phyloP scores from a whole-genome alignment of 2,329 filamentous ascomycete species.

The Botrytis pseudocinerea region DNA sequence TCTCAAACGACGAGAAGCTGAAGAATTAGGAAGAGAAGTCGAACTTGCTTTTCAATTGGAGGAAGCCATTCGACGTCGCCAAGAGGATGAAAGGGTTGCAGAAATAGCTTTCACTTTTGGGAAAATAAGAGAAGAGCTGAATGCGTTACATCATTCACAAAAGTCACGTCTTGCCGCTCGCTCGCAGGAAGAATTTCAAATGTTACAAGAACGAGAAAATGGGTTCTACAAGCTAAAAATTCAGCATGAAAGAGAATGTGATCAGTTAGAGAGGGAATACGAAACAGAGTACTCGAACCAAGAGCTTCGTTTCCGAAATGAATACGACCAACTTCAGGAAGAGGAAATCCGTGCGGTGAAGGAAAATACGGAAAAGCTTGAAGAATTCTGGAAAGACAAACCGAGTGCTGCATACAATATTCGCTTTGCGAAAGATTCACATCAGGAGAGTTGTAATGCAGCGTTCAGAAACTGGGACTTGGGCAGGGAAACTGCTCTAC shows the following conservation, averaged over 20 bases:
- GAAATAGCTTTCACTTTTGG: slow-evolving; percentile 46
- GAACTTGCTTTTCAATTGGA: slow-evolving; percentile 44
- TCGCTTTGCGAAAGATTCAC: slow-evolving; percentile 43
- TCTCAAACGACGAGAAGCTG: slow-evolving; percentile 49
- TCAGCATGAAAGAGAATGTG: slow-evolving; percentile 36
- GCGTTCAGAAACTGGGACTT: background rate
- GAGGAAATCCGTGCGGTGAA: slow-evolving; percentile 49
- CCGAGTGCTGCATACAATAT: slow-evolving; percentile 44
- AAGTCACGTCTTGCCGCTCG: slow-evolving; percentile 42
- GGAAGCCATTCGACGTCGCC: slow-evolving; percentile 43
- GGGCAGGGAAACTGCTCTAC: background rate
- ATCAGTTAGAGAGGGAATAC: slow-evolving; percentile 37
- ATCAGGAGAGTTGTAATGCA: background rate
- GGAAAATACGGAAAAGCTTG: slow-evolving; percentile 46
- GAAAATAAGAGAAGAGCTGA: slow-evolving; percentile 43
- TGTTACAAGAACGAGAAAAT: slow-evolving; percentile 40
- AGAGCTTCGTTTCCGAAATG: slow-evolving; percentile 43
- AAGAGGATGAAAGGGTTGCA: slow-evolving; percentile 46
- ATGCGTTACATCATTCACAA: slow-evolving; percentile 48
- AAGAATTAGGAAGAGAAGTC: slow-evolving; percentile 42
- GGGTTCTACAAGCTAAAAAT: slow-evolving; percentile 38
- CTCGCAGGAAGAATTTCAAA: slow-evolving; percentile 44
- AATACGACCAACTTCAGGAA: slow-evolving; percentile 46
- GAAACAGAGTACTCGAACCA: slow-evolving; percentile 41
- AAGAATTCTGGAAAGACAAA: slow-evolving; percentile 44